Base-by-base conservation (phyloP, 257 asterid species). In the Primulina tabacum region DNA sequence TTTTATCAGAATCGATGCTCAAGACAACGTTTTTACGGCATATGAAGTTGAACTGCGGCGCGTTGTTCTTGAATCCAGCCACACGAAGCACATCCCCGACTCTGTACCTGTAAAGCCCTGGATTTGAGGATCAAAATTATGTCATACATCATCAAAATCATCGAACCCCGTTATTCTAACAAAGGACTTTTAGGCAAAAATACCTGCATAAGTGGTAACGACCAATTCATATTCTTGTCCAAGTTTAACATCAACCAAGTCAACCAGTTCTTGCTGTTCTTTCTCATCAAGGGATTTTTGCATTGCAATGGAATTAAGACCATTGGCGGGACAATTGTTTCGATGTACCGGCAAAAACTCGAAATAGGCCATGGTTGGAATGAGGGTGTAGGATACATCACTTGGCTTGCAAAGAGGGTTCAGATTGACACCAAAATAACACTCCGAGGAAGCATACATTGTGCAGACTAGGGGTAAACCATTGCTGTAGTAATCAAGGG, bases 181-280 rank as follows among this genome's bases (percentile, higher is more conserved):
- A 12, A 43, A 43, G 53, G 53, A 43, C 43, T 37, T 70, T 7
- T 38, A n/a, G 3, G 21, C 47, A 3, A n/a, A 14, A 57, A 3
- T 80, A 91, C 97, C 98, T 0, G 97, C 91, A 63, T 92, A 92
- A 28, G 98, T 92, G 26, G 98, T 92, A 82, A 92, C 97, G 14
- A 92, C 96, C 16, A 92, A 92, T 75, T 92, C 98, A 62, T 92
- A 92, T 33, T 92, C 98, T 6, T 80, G 86, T 0, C 98, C 98
- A 8, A 85, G 78, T 74, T 90, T 80, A 40, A 92, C 97, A 61
- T 92, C 90, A 20, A 76, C 97, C 77, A 50, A 50, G 56, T 50
- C 56, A 50, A 50, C 20, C 2, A 50, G 8, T 50, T 50, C 56
- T 50, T 16, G 82, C 59, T 86, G 87, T 26, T 92, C 94, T 62